phyloP scores from a whole-genome alignment of 164 flowering plant genomes.

The Vitis cinerea region DNA sequence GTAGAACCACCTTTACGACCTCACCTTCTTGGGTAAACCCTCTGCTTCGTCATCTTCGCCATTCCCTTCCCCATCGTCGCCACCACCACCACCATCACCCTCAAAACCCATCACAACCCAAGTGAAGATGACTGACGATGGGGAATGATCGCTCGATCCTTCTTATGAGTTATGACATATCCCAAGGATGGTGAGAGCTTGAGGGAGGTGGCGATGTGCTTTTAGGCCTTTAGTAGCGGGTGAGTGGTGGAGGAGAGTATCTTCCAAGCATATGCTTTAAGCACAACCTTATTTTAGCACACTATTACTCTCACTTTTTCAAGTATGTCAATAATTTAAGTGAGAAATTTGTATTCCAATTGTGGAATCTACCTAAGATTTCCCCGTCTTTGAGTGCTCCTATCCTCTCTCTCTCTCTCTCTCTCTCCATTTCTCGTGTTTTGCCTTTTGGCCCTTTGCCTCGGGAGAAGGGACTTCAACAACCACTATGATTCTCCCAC shows the following conservation, averaged over 20 bases:
- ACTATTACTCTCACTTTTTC: conserved; percentile 2
- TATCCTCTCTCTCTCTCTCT: no score
- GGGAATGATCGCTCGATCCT: no score
- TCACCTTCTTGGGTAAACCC: not conserved
- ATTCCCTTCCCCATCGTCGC: not conserved
- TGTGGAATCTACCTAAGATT: not conserved
- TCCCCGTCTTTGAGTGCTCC: not conserved
- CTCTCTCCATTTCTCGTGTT: no score
- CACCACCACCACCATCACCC: not conserved
- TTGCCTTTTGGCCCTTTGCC: no score
- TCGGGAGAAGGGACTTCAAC: no score
- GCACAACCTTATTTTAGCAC: not conserved
- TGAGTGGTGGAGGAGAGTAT: conserved; percentile 13
- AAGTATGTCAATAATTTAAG: not conserved
- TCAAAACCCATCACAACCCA: conserved; percentile 1
- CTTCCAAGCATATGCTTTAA: conserved; percentile 26
- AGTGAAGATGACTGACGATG: no score
- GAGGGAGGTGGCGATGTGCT: not conserved
- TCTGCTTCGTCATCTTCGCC: not conserved
- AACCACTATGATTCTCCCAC: no score
- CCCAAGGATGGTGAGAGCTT: not conserved
- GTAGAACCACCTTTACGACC: conserved; percentile 10
- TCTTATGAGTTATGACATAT: no score
- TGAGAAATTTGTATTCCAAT: not conserved
- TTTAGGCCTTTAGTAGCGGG: conserved; percentile 6